Evolutionary conservation across 345 rosid species (phyloP), one percentile per base, ranked within the genome.

Genomic region (Chamaenerion angustifolium): DNA sequence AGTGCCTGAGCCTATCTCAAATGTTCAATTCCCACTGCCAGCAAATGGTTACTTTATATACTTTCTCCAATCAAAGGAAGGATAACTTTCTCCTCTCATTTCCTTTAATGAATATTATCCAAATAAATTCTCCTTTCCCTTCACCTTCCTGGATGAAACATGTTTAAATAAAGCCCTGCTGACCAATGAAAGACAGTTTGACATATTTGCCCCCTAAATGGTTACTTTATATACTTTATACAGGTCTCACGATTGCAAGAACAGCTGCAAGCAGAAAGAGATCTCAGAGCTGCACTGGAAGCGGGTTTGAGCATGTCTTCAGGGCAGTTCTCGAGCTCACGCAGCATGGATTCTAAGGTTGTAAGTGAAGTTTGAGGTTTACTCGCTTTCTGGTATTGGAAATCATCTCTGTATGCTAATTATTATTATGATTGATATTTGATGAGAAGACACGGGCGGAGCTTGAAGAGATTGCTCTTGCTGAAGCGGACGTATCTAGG

Each of bases 391-490:
- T 42, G 31, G 49, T 58, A 15, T 49, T 27, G 17, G n/a, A 19
- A 11, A 11, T 42, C 49, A 11, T 46, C 42, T 25, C 47, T 7
- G 52, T 44, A 2, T 45, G 43, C 55, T 23, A 46, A 59, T 49
- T 66, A 66, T 54, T 52, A 71, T 70, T 49, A 66, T 54, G 56
- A 54, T 48, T 64, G 13, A 31, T 31, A 53, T 58, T 67, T 64
- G 60, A 64, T 78, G 61, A 74, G 73, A 70, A 92, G 98, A 92
- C 96, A 55, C 82, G 93, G 81, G 94, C 90, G 19, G 98, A 92
- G 82, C 96, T 92, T 40, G 96, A 92, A 79, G 98, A 92, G 80
- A 92, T 92, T 68, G 96, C 98, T 70, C 88, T 87, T 62, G 98
- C 98, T 44, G 98, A 92, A 79, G 96, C 95, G 25, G 96, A 92